A percentile compares a stretch with the other conserved stretches of the same genome.
phyloP scores from a whole-genome alignment of 345 rosid genomes.

The Brassica napus region Da-Ae NC_063449.1:11547001-11547500 shows the following conservation, averaged over 20 bases:
- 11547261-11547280: constrained; percentile 12
- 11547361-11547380: constrained; percentile 35
- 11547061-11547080: constrained; percentile 30
- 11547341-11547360: constrained; percentile 41
- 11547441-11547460: constrained; percentile 28
- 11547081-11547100: constrained; percentile 47
- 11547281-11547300: background rate
- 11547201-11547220: constrained; percentile 40
- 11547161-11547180: constrained; percentile 44
- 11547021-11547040: constrained; percentile 48
- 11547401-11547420: background rate
- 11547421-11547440: constrained; percentile 24
- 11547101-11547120: constrained; percentile 53
- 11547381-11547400: constrained; percentile 14
- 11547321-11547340: background rate
- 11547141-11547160: constrained; percentile 58
- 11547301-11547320: background rate
- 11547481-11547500: constrained; percentile 48
- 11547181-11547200: constrained; percentile 45
- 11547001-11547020: constrained; percentile 43
- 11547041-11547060: constrained; percentile 43
- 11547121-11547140: constrained; percentile 56
- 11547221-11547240: constrained; percentile 33
- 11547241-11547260: constrained; percentile 42
- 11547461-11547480: constrained; percentile 45